Percentiles rank a stretch among this genome's conserved stretches.
Conservation (phyloP, 148 eudicot genomes). For the Dysphania ambrosioides region DNA sequence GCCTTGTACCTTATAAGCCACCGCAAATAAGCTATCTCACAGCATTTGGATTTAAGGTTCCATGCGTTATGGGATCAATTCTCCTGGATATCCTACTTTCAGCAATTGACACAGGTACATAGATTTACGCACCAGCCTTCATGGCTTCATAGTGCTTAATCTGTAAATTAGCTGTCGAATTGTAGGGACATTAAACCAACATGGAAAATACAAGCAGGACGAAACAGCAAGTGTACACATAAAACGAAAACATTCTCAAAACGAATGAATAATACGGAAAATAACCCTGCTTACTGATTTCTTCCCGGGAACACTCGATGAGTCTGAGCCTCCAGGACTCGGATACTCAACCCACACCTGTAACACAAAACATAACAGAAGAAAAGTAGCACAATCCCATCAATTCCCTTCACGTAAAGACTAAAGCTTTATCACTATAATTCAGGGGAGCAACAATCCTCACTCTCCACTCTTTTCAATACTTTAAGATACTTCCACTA, state of each 20-base stretch:
- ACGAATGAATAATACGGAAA: neutral
- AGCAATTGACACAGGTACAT: conserved; percentile 75
- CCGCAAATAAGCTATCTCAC: conserved; percentile 81
- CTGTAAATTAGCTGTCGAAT: conserved; percentile 58
- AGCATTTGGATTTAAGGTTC: conserved; percentile 86
- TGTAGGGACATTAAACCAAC: conserved; percentile 46
- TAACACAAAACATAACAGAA: conserved; percentile 10
- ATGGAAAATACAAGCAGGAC: conserved; percentile 16
- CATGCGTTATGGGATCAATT: conserved; percentile 81
- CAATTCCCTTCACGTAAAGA: neutral
- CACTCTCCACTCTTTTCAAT: neutral
- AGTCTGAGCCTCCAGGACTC: conserved; percentile 19
- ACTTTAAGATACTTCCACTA: too few relatives aligned
- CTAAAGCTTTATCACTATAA: neutral
- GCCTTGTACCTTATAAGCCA: conserved; percentile 93
- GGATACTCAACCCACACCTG: conserved; percentile 56
- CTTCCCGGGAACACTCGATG: conserved; percentile 20
- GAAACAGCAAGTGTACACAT: neutral
- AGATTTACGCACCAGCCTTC: conserved; percentile 62
- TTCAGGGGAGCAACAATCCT: neutral
- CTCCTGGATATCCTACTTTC: conserved; percentile 79
- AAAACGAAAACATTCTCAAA: neutral
- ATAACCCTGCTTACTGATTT: conserved; percentile 54
- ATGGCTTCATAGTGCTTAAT: conserved; percentile 74
- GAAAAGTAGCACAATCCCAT: neutral